Evolutionary conservation across 805 yeast genomes (phyloP).

Genomic region (Candida ficus): DNA sequence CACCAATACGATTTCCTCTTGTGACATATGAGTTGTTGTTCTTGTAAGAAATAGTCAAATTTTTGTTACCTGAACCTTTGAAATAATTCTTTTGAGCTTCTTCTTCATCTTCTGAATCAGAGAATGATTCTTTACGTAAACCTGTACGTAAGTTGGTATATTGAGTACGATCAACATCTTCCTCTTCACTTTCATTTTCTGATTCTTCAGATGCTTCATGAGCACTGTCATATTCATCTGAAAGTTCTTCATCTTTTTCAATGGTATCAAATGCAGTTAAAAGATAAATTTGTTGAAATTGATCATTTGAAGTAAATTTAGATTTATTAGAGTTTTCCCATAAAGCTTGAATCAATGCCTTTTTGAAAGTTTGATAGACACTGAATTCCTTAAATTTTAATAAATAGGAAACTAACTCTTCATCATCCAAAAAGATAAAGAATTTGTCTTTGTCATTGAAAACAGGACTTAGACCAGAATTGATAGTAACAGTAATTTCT

Average conservation of each 20-base stretch:
- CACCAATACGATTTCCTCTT: conserved; percentile 76
- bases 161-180: conserved; percentile 31
- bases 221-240: conserved; percentile 21
- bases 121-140: conserved; percentile 15
- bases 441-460: conserved; percentile 52
- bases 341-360: conserved; percentile 41
- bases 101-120: conserved; percentile 35
- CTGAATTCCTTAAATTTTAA: conserved; percentile 43
- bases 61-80: conserved; percentile 46
- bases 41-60: conserved; percentile 63
- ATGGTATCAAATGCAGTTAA: conserved; percentile 45
- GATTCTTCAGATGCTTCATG: conserved; percentile 22
- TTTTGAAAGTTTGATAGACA: conserved; percentile 47
- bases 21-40: conserved; percentile 75
- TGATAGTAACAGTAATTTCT: conserved; percentile 36
- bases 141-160: conserved; percentile 20
- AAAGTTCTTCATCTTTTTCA: conserved; percentile 33
- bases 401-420: conserved; percentile 51
- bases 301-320: conserved; percentile 41
- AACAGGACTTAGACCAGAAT: conserved; percentile 55
- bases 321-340: conserved; percentile 57
- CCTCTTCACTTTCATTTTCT: conserved; percentile 29
- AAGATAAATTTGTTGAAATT: conserved; percentile 50
- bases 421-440: conserved; percentile 58
- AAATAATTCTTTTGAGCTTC: conserved; percentile 21